These are phyloP conservation scores for Hericium erinaceus DNA, from an alignment of 768 basidiomycete species.

Conservation along the genomic window DNA sequence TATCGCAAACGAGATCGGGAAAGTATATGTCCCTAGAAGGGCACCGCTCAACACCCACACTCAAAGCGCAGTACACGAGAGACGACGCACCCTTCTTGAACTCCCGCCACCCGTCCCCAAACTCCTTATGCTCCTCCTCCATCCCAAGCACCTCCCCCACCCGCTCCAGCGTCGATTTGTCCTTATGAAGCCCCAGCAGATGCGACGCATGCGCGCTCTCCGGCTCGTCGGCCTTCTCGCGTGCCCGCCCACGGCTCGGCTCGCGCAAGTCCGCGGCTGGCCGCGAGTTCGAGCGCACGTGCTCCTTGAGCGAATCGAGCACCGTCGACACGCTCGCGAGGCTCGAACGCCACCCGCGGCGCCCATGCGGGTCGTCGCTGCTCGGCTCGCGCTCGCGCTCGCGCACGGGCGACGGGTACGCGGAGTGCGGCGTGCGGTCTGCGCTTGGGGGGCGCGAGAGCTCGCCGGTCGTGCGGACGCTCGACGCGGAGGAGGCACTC, in stretches of 20 bases:
- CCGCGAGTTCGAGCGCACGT: slow-evolving; percentile 7
- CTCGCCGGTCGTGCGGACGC: background rate
- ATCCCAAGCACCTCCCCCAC: slow-evolving; percentile 32
- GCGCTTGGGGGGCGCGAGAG: background rate
- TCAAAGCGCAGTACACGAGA: background rate
- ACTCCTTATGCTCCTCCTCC: slow-evolving; percentile 33
- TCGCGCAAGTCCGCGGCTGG: background rate
- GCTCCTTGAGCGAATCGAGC: slow-evolving; percentile 5
- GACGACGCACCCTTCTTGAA: slow-evolving; percentile 65
- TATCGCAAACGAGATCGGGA: slow-evolving; percentile 86
- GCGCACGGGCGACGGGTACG: background rate
- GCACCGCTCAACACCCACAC: background rate
- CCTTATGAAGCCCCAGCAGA: background rate
- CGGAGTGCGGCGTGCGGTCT: background rate
- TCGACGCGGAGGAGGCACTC: background rate
- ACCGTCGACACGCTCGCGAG: slow-evolving; percentile 7
- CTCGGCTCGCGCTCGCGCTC: slow-evolving; percentile 4
- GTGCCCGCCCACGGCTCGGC: background rate
- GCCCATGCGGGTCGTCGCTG: slow-evolving; percentile 2
- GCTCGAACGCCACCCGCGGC: slow-evolving; percentile 7
- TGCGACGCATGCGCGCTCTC: slow-evolving; percentile 17
- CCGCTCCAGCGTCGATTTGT: slow-evolving; percentile 23
- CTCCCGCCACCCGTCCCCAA: slow-evolving; percentile 65
- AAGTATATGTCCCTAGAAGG: slow-evolving; percentile 74
- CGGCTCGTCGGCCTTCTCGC: slow-evolving; percentile 12